Evolutionary conservation across 148 eudicot species (phyloP).

Genomic region (Euryodendron excelsum): DNA sequence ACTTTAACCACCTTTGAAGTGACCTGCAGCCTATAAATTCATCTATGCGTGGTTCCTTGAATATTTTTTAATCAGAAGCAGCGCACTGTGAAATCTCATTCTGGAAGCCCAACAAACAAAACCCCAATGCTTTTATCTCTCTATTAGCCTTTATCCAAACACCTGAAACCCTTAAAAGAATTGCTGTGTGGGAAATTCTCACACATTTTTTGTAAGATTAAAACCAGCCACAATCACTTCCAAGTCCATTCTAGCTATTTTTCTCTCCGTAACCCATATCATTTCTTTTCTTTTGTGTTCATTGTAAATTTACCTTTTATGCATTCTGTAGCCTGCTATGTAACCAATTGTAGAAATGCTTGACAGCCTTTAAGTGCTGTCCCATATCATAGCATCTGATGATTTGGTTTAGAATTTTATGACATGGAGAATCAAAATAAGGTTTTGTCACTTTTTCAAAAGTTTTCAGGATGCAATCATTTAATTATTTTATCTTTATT

Average conservation of each 20-base stretch:
- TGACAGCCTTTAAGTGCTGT: neutral
- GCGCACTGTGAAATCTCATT: neutral
- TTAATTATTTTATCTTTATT: neutral
- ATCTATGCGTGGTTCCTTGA: neutral
- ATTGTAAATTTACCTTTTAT: neutral
- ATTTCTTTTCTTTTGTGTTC: neutral
- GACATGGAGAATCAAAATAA: no score
- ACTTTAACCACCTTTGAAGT: neutral
- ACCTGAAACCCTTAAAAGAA: neutral
- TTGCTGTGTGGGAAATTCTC: neutral
- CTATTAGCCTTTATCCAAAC: neutral
- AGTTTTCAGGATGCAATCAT: neutral
- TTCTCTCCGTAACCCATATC: neutral
- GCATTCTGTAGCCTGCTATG: neutral
- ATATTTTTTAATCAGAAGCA: neutral
- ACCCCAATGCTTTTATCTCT: neutral
- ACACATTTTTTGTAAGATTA: neutral
- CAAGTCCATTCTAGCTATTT: neutral
- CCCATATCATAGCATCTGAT: neutral
- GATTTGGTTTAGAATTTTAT: no score
- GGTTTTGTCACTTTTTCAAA: no score
- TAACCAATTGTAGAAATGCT: neutral
- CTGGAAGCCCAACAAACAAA: no score
- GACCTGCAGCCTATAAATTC: no score
- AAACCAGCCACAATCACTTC: neutral